Evolutionary conservation across 257 asterid species (phyloP), one percentile per base, ranked within the genome.

Genomic region (Nicotiana tomentosiformis): DNA sequence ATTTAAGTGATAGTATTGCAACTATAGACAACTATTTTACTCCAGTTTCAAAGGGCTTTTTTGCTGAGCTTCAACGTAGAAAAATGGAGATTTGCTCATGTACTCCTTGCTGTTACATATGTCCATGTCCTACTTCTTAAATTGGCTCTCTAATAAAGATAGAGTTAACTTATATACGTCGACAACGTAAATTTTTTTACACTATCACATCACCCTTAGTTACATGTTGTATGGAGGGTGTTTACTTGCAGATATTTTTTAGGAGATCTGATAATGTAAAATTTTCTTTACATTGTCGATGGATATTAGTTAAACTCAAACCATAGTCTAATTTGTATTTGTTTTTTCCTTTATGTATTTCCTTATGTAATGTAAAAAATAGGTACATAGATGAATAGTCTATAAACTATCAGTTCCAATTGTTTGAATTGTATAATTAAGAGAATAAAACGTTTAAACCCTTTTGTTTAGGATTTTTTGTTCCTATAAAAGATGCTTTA

Each of bases 31-130:
- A 78, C 20, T 78, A 78, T 1, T 78, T 78, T 17, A 78, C 82
- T 78, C 82, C 82, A 35, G 5, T 78, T 15, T 35, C 82, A 20
- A 78, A 78, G 57, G 56, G 72, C 23, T 78, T 78, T 37, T 78
- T 11, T 33, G 35, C 56, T 16, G 72, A 78, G 35, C 57, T 78
- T 20, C 57, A 60, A 64, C 82, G 72, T n/a, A 78, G 72, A 37
- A 78, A 78, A 64, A 61, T 78, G 82, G 74, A 61, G 23, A 26
- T 79, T 7, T 79, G 74, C 74, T 20, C 70, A 2, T 79, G 82
- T 6, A 33, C 69, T 20, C 82, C 60, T 61, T 79, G 74, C n/a
- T 79, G 82, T 39, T 70, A 72, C 60, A 72, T 72, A 72, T 72
- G 78, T 0, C 60, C 78, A 43, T 72, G 78, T 0, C 37, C 78